A percentile compares a stretch with the other conserved stretches of the same genome.
Conservation (phyloP, 2,329 filamentous ascomycete species). For the Pyricularia sp. region DNA sequence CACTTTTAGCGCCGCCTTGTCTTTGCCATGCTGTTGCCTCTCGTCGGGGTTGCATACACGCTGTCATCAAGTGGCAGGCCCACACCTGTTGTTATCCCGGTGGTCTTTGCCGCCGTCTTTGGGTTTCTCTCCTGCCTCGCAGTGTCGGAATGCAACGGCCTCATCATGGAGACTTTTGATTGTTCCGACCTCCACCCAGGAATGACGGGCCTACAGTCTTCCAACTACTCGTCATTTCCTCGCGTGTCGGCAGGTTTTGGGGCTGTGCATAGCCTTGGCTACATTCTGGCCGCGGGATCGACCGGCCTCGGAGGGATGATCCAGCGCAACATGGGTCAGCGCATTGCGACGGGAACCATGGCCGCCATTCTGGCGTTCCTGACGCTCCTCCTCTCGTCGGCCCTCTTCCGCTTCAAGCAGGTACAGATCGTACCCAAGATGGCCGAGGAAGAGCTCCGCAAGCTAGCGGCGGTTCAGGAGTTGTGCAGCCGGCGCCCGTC, state of each 20-base stretch:
- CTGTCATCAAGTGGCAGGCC: constrained; percentile 54
- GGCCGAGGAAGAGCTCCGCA: constrained; percentile 28
- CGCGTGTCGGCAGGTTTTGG: constrained; percentile 64
- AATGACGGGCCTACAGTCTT: constrained; percentile 43
- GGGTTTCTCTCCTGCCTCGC: constrained; percentile 66
- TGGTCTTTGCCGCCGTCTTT: constrained; percentile 54
- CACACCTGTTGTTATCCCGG: constrained; percentile 52
- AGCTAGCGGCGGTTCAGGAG: neutral
- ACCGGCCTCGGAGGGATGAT: constrained; percentile 61
- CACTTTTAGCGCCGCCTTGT: constrained; percentile 60
- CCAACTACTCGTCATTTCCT: constrained; percentile 67
- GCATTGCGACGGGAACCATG: constrained; percentile 58
- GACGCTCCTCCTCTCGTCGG: constrained; percentile 51
- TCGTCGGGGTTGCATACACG: constrained; percentile 59
- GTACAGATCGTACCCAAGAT: constrained; percentile 58
- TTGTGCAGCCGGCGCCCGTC: constrained; percentile 8
- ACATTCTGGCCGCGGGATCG: constrained; percentile 58
- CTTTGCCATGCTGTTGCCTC: constrained; percentile 58
- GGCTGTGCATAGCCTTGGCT: constrained; percentile 59
- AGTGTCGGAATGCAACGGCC: constrained; percentile 64
- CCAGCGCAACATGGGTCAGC: constrained; percentile 56
- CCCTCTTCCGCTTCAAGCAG: constrained; percentile 55
- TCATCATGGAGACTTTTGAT: constrained; percentile 76
- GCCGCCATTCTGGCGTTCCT: constrained; percentile 57
- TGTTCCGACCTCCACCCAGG: constrained; percentile 70